These are phyloP conservation scores for Solanum hybrid DNA, from an alignment of 305 asterid species.

Conservation along the genomic window DNA sequence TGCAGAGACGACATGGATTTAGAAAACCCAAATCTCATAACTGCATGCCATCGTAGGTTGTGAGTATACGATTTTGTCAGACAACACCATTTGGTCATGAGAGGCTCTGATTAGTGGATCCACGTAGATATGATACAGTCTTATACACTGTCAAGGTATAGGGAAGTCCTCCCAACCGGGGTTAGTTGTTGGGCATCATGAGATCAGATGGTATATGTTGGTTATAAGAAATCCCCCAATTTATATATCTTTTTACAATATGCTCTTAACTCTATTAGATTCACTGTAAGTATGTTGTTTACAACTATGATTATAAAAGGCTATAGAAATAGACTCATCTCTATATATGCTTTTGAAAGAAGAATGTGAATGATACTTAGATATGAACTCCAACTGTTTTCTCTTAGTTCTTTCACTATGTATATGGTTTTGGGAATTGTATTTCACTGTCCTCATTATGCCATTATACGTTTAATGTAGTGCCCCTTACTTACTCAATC, in stretches of 20 bases:
- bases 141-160: background rate
- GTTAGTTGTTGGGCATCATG: background rate
- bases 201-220: background rate
- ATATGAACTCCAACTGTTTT: background rate
- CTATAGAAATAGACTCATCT: background rate
- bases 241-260: too few species aligned
- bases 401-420: background rate
- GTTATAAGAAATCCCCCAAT: background rate
- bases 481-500: background rate
- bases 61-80: background rate
- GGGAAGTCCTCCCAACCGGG: background rate
- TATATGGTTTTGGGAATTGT: background rate
- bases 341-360: background rate
- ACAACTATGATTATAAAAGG: background rate
- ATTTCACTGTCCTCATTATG: background rate
- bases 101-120: background rate
- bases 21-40: background rate
- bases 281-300: background rate
- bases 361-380: background rate
- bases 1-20: background rate
- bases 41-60: background rate
- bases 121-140: background rate
- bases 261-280: background rate
- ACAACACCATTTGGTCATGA: background rate
- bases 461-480: background rate